Evolutionary conservation across 2,329 filamentous ascomycete species (phyloP).

Genomic region (Balansia obtecta): DNA sequence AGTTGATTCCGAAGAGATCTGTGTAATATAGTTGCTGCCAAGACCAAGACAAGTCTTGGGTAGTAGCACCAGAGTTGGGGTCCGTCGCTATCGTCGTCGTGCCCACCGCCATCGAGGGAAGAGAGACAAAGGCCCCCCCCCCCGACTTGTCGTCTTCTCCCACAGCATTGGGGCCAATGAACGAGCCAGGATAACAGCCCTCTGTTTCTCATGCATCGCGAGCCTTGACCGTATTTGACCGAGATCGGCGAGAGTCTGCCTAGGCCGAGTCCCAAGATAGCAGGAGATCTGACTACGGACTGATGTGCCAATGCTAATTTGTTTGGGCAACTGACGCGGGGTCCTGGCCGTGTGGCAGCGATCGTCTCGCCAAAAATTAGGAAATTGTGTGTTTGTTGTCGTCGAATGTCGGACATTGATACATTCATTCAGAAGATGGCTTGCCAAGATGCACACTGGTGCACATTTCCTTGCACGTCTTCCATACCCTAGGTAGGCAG

Average conservation of each 20-base stretch:
- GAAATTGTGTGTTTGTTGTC: not conserved
- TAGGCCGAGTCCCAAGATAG: constrained; percentile 4
- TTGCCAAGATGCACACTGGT: too few species aligned
- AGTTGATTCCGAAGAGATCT: not conserved
- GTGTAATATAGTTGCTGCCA: not conserved
- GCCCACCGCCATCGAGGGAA: not conserved
- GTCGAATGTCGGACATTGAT: not conserved
- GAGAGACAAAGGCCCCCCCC: not conserved
- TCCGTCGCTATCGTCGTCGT: not conserved
- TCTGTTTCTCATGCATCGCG: not conserved
- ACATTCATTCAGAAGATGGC: too few species aligned
- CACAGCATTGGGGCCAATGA: constrained; percentile 5
- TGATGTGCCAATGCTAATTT: not conserved
- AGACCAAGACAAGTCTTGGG: constrained; percentile 2
- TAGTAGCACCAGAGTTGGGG: constrained; percentile 1
- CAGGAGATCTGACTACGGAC: not conserved
- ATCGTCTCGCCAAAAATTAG: too few species aligned
- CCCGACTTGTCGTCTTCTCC: not conserved
- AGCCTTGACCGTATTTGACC: constrained; percentile 1
- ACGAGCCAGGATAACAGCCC: constrained; percentile 3
- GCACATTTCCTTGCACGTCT: too few species aligned
- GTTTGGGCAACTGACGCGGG: not conserved
- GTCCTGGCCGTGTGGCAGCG: too few species aligned
- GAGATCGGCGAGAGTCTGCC: constrained; percentile 5
- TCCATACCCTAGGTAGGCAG: too few species aligned